Conservation (phyloP, 202 grass and related monocot species). For the Brachypodium distachyon region DNA sequence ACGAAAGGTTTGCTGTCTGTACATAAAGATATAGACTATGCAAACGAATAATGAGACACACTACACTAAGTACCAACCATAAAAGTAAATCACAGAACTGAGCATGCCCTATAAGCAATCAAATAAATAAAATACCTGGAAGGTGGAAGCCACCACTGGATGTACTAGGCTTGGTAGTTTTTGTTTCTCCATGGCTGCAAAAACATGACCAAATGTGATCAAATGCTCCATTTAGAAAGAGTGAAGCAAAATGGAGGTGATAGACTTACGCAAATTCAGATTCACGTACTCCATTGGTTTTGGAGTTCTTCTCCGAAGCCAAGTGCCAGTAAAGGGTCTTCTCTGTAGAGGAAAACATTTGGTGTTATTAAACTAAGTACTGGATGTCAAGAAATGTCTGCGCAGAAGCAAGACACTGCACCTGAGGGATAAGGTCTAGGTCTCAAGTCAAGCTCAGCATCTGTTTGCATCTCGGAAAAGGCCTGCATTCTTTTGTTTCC, state of each 20-base stretch:
- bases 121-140: conserved; percentile 42
- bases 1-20: neutral
- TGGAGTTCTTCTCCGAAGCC: conserved; percentile 59
- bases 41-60: neutral
- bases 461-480: conserved; percentile 45
- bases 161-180: conserved; percentile 31
- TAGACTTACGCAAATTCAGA: conserved; percentile 37
- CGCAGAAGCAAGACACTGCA: conserved; percentile 20
- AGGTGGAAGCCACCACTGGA: conserved; percentile 40
- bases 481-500: conserved; percentile 47
- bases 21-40: neutral
- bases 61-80: neutral
- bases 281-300: conserved; percentile 36
- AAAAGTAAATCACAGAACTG: neutral
- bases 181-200: conserved; percentile 62
- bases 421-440: conserved; percentile 65
- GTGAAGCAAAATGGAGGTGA: conserved; percentile 4
- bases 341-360: conserved; percentile 24
- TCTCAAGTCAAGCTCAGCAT: conserved; percentile 34
- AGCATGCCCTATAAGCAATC: neutral
- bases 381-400: conserved; percentile 8
- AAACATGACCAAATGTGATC: conserved; percentile 14
- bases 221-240: neutral
- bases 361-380: neutral
- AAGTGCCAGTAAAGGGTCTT: conserved; percentile 98